Evolutionary conservation across 2,329 filamentous ascomycete genomes (phyloP), one percentile per base, ranked within the genome.

Genomic region (Ophiocordyceps sinensis): DNA sequence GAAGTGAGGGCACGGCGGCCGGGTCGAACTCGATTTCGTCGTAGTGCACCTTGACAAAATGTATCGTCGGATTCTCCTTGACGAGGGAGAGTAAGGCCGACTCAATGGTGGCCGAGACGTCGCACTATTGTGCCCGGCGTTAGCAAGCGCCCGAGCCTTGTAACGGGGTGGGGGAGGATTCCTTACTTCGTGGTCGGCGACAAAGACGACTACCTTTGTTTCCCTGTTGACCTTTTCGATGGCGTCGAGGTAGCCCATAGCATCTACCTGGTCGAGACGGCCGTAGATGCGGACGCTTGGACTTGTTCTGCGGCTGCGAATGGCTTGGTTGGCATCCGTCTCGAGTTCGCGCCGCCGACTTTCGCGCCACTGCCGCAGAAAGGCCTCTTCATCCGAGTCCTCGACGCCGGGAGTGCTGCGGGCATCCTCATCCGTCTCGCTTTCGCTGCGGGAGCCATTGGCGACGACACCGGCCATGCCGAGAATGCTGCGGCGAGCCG

Each of bases 1-100:
- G 69, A 31, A 96, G 69, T 4, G 91, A 86, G 1, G 91, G 91
- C 2, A 94, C 83, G 37, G 82, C 81, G 28, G 87, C 83, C 44
- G 83, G 77, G 58, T 95, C 86, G 69, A 96, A 94, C 59, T 96
- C 88, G 31, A 94, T 93, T 44, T 94, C 88, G 46, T 84, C 79
- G 57, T 86, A 85, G 61, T 94, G 81, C 38, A 96, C 75, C 64
- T 89, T 93, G 64, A 96, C 75, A 56, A 98, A 96, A 55, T 85
- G 85, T 29, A 84, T 75, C 10, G 77, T 73, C 19, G 76, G 70
- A 55, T 94, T 70, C 45, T 74, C 68, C 46, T 71, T 68, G 35
- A 94, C 86, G 26, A 96, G 70, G 2, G 82, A 81, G 40, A 71
- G 65, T 51, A 98, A 70, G 40, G 83, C 87, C 34, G 78, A 72